Evolutionary conservation across 2,329 filamentous ascomycete species (phyloP).

Genomic region (Paraphoma chrysanthemicola): DNA sequence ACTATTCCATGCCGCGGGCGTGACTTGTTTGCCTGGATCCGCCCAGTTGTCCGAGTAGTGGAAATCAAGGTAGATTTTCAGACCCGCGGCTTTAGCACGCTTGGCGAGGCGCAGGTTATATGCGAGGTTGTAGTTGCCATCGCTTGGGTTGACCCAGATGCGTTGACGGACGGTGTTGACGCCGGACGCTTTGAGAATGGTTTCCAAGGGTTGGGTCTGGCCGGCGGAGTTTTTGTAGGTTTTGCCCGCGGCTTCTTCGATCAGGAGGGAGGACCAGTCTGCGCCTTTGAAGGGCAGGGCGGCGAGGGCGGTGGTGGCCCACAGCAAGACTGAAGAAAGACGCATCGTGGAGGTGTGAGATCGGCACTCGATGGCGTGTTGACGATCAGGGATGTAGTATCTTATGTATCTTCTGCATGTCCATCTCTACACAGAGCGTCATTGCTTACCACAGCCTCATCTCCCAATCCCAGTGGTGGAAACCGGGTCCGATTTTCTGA

Average conservation of each 20-base stretch:
- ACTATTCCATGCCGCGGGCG: slow-evolving; percentile 68
- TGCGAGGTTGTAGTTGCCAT: slow-evolving; percentile 70
- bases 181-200: slow-evolving; percentile 66
- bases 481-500: background rate
- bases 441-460: background rate
- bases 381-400: background rate
- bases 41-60: slow-evolving; percentile 76
- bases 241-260: slow-evolving; percentile 68
- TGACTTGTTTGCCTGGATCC: slow-evolving; percentile 68
- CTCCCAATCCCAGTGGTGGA: background rate
- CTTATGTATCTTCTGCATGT: background rate
- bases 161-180: slow-evolving; percentile 75
- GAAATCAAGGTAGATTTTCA: slow-evolving; percentile 68
- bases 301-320: slow-evolving; percentile 40
- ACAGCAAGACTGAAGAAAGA: slow-evolving; percentile 28
- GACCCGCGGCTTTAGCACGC: slow-evolving; percentile 67
- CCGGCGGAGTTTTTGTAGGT: slow-evolving; percentile 66
- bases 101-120: slow-evolving; percentile 74
- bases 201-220: slow-evolving; percentile 63
- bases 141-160: slow-evolving; percentile 70
- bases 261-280: slow-evolving; percentile 72
- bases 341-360: slow-evolving; percentile 32
- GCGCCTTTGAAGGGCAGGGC: slow-evolving; percentile 70
- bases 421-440: background rate
- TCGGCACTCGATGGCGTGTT: background rate